Base-by-base conservation (phyloP, 352 stramenopile genomes). In the Phytophthora sansomeana region DNA sequence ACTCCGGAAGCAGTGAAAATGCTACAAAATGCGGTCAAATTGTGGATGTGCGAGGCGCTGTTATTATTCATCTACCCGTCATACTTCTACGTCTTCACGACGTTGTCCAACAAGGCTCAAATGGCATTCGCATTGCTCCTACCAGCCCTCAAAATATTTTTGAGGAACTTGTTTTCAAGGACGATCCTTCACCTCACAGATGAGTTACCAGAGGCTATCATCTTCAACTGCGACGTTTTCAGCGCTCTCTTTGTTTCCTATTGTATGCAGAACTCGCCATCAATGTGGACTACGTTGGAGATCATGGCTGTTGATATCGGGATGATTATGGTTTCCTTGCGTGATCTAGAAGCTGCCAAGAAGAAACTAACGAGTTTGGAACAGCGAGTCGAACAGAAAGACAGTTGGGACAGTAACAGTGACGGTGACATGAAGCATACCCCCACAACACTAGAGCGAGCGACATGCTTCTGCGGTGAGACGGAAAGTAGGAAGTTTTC, bases 221-320 rank as follows among this genome's bases (percentile, higher is more conserved):
- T 68, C 17, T 64, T 67, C 28, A 72, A 58, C 35, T 56, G 49
- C 14, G 57, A 72, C n/a, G 57, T 74, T n/a, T 70, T 74, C 55
- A 70, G 61, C 16, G 52, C 66, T 2, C 33, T 74, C 6, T 74
- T 70, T 19, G 46, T 74, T 11, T 28, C 60, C 4, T 70, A 65
- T 17, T 69, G 59, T 35, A 70, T 70, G 58, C 66, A 70, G 13
- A 74, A 67, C 14, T 67, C 55, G 19, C 58, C 58, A 6, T 74
- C 66, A 3, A 30, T 65, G 8, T 69, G 36, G 59, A 67, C 47
- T 16, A 66, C 57, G 5, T 24, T 59, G 17, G 58, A 60, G 41
- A 42, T 74, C n/a, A 66, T 74, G 66, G 17, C 29, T 5, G 52
- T 61, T 29, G 58, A 72, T 29, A 13, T 61, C 24, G 9, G 53